Evolutionary conservation across 1,139 yeast species (phyloP).

Genomic region (Taphrina pruni): DNA sequence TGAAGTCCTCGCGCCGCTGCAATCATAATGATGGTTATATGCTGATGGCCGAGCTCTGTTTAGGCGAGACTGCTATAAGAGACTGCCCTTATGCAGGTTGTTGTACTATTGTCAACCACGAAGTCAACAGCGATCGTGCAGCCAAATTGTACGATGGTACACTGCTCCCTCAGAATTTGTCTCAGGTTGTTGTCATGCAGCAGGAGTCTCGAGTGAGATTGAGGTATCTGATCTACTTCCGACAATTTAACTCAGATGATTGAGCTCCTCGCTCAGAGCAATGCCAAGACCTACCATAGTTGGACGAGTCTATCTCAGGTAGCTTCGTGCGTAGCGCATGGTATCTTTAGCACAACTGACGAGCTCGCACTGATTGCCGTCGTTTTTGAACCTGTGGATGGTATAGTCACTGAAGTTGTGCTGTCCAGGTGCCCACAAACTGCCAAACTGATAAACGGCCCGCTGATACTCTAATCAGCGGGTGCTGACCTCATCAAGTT

Average conservation of each 20-base stretch:
- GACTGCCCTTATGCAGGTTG: not conserved
- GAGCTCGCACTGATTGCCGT: too few species aligned
- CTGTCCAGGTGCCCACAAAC: too few species aligned
- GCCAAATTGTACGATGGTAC: constrained; percentile 8
- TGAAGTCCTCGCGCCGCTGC: not conserved
- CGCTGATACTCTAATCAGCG: constrained; percentile 10
- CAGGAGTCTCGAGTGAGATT: constrained; percentile 3
- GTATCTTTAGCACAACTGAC: too few species aligned
- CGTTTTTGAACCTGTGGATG: too few species aligned
- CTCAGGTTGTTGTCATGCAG: constrained; percentile 1
- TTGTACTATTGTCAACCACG: constrained; percentile 9
- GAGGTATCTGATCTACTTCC: not conserved
- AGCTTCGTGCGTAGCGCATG: too few species aligned
- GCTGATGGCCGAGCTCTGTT: constrained; percentile 17
- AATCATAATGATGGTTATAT: constrained; percentile 1
- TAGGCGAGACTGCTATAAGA: not conserved
- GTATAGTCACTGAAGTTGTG: too few species aligned
- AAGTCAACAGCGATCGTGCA: not conserved
- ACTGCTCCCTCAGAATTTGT: not conserved
- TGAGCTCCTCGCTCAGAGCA: not conserved
- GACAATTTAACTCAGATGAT: not conserved
- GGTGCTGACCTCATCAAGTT: constrained; percentile 1
- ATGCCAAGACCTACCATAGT: not conserved
- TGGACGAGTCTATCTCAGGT: too few species aligned
- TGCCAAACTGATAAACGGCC: not conserved